These are phyloP conservation scores for Aspergillus viridinutans DNA, from an alignment of 2,329 filamentous ascomycete genomes.

Conservation along the genomic window DNA sequence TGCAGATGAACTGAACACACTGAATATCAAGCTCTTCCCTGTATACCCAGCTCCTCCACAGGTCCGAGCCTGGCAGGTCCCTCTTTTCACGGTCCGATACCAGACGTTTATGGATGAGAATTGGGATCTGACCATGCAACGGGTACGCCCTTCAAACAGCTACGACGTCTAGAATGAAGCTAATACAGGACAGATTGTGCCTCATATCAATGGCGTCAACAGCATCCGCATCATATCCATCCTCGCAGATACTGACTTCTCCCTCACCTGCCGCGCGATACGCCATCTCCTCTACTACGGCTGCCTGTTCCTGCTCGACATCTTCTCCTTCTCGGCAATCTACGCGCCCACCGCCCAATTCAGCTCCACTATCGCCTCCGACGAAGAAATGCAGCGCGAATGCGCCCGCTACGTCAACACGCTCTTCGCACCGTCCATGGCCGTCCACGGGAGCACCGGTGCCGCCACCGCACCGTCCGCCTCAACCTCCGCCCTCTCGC, in stretches of 20 bases:
- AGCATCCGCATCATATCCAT: constrained; percentile 83
- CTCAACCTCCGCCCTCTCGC: constrained; percentile 14
- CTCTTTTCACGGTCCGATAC: constrained; percentile 62
- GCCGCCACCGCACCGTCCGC: constrained; percentile 15
- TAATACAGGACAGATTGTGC: constrained; percentile 57
- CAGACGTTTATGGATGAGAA: constrained; percentile 51
- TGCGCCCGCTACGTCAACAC: constrained; percentile 78
- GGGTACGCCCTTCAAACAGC: constrained; percentile 26
- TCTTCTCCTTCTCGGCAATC: constrained; percentile 90
- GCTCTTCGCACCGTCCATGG: constrained; percentile 35
- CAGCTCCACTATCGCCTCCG: constrained; percentile 67
- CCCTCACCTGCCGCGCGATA: constrained; percentile 79
- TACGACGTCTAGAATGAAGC: background rate
- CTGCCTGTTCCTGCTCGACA: constrained; percentile 82
- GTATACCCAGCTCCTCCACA: constrained; percentile 71
- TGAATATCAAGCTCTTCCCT: constrained; percentile 95
- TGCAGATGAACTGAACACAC: constrained; percentile 82
- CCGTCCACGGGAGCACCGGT: constrained; percentile 19
- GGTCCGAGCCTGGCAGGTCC: constrained; percentile 86
- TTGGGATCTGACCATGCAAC: constrained; percentile 53
- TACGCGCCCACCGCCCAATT: constrained; percentile 81
- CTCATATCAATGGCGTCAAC: constrained; percentile 84
- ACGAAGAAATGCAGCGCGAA: constrained; percentile 77
- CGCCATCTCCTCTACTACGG: constrained; percentile 91
- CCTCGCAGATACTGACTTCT: constrained; percentile 78